Evolutionary conservation across 2,329 filamentous ascomycete genomes (phyloP), one percentile per base, ranked within the genome.

Genomic region (Phyllachora maydis): DNA sequence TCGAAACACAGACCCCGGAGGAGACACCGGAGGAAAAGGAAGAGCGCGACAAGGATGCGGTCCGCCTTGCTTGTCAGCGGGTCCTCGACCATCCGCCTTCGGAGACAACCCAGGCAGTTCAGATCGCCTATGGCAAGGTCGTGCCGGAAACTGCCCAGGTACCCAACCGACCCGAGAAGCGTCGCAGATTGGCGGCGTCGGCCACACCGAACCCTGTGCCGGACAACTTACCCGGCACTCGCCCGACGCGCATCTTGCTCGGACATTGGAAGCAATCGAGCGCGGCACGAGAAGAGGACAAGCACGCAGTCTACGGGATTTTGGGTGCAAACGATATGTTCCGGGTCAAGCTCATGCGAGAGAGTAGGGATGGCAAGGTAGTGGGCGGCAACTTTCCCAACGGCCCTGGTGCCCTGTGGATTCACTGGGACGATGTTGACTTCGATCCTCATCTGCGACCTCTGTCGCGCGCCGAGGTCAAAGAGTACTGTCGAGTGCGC

Each of bases 241-340:
- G 63, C 1, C 63, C 63, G 1, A 67, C 63, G 0, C 50, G 60
- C 6, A 64, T 68, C 23, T 43, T 69, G 2, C 40, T 73, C 2
- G 67, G 67, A 0, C 59, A 56, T 35, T 73, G 67, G 67, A 52
- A 48, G 25, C 52, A 56, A 8, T 71, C 65, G 0, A 55, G 48
- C 16, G 56, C 60, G 23, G 19, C 37, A 0, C 41, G 54, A 3
- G 37, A 47, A 2, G 43, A 45, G 8, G 54, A 71, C 35, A 62
- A 64, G 24, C 66, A 72, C 33, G 67, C 65, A 0, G 63, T 71
- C 0, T 65, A 62, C 25, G 67, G 67, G 4, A 67, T 72, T 8
- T 42, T 72, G 0, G 64, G 64, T 1, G 55, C 56, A 11, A 68
- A 68, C 26, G 65, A 70, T 31, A 69, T 67, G 56, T 71, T 73